A percentile compares a stretch with the other conserved stretches of the same genome.
Evolutionary conservation across 192 early-diverging fungal species (phyloP).

Genomic region (Entophlyctis helioformis): DNA sequence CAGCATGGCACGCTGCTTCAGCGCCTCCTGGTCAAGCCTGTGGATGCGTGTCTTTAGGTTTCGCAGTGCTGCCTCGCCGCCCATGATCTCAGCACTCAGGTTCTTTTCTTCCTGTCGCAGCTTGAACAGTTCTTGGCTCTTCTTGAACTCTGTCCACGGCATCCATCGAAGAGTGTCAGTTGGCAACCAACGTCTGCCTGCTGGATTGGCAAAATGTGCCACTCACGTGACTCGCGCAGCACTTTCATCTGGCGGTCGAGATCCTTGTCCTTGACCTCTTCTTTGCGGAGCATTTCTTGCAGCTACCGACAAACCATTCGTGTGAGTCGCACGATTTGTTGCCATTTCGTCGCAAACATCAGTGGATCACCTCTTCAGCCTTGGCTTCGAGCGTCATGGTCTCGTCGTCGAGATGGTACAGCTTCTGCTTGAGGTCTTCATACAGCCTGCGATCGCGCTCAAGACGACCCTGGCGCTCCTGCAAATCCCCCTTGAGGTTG

Average conservation of each 20-base stretch:
- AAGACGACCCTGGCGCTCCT: conserved; percentile 23
- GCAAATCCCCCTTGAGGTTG: conserved; percentile 34
- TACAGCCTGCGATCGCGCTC: conserved; percentile 19
- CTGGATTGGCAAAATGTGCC: background rate
- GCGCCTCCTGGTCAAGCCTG: conserved; percentile 42
- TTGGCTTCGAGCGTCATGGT: conserved; percentile 37
- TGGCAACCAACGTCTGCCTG: too few relatives aligned
- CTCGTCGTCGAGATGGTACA: conserved; percentile 19
- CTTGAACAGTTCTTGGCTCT: conserved; percentile 41
- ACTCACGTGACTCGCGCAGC: conserved; percentile 33
- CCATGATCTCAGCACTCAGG: conserved; percentile 34
- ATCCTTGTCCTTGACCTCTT: conserved; percentile 33
- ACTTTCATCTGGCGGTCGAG: conserved; percentile 41
- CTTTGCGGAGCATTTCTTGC: conserved; percentile 36
- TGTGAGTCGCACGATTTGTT: too few relatives aligned
- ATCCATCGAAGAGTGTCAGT: background rate
- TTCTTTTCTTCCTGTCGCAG: conserved; percentile 42
- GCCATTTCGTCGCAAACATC: too few relatives aligned
- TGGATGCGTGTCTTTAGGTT: conserved; percentile 38
- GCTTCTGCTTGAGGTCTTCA: conserved; percentile 20
- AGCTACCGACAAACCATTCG: conserved; percentile 17
- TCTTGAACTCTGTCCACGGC: conserved; percentile 32
- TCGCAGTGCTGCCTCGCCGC: conserved; percentile 34
- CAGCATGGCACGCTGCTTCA: conserved; percentile 42
- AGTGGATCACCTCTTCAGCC: conserved; percentile 38